These are phyloP conservation scores for Globisporangium takayamanum DNA, from an alignment of 352 stramenopile genomes.

Conservation along the genomic window DNA sequence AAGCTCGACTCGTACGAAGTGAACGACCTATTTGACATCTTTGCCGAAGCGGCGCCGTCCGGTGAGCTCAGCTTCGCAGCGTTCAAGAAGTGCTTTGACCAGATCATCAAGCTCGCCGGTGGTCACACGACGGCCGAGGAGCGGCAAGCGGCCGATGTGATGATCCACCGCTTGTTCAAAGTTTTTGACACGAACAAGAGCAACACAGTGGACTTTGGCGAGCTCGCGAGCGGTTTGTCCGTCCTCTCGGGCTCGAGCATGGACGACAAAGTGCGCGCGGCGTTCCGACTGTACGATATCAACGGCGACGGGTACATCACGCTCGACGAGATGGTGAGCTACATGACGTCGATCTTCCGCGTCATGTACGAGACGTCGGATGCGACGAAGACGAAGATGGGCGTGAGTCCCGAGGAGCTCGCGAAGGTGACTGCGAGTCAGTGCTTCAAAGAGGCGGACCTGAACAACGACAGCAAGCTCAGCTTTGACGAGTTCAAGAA, in stretches of 20 bases:
- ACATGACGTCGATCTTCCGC: conserved; percentile 87
- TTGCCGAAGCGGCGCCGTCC: conserved; percentile 73
- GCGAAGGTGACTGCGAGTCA: conserved; percentile 70
- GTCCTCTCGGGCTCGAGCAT: conserved; percentile 81
- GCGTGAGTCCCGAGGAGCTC: conserved; percentile 69
- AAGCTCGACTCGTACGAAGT: conserved; percentile 85
- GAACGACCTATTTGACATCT: conserved; percentile 86
- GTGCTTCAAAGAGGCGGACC: conserved; percentile 82
- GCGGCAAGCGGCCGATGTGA: conserved; percentile 66
- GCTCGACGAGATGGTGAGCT: conserved; percentile 82
- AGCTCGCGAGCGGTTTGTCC: conserved; percentile 78
- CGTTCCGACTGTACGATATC: conserved; percentile 83
- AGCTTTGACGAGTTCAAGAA: conserved; percentile 89
- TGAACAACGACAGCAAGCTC: conserved; percentile 80
- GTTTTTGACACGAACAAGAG: conserved; percentile 82
- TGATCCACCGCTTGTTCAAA: conserved; percentile 79
- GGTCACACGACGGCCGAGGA: conserved; percentile 61
- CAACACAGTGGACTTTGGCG: conserved; percentile 83
- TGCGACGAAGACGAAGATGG: conserved; percentile 65
- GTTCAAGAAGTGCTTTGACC: conserved; percentile 87
- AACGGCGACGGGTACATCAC: conserved; percentile 84
- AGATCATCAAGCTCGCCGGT: conserved; percentile 78
- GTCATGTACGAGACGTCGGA: conserved; percentile 88
- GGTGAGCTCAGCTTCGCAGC: conserved; percentile 71
- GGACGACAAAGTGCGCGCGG: conserved; percentile 81